Conservation (phyloP, 139 green algal species). For the Chlorella ohadii region DNA sequence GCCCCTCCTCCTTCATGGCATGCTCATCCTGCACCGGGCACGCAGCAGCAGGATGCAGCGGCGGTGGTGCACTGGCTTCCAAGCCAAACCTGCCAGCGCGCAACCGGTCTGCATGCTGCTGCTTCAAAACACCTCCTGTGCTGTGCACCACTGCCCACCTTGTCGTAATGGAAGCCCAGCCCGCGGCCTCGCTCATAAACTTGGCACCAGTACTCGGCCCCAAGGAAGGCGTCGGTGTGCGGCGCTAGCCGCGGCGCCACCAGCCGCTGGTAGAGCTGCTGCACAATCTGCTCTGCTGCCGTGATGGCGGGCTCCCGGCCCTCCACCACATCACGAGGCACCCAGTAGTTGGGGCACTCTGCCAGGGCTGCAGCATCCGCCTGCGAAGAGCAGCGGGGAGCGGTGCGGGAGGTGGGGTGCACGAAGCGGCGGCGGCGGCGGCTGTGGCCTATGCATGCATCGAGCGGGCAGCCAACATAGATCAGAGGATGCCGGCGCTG, state of each 20-base stretch:
- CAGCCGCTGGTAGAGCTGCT: constrained; percentile 34
- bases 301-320: constrained; percentile 21
- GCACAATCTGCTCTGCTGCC: constrained; percentile 26
- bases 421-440: not conserved
- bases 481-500: too few relatives aligned
- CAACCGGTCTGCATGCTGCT: too few relatives aligned
- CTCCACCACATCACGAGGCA: constrained; percentile 24
- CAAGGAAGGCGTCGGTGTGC: constrained; percentile 24
- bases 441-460: not conserved
- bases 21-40: constrained; percentile 53
- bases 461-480: too few relatives aligned
- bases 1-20: constrained; percentile 39
- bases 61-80: too few relatives aligned
- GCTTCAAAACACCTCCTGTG: too few relatives aligned
- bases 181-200: constrained; percentile 67
- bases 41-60: too few relatives aligned
- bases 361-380: constrained; percentile 23
- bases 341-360: constrained; percentile 34
- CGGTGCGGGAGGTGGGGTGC: not conserved
- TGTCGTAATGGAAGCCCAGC: constrained; percentile 82
- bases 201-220: constrained; percentile 75
- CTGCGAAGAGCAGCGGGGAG: not conserved
- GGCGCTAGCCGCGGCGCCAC: constrained; percentile 14
- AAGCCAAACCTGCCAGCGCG: too few relatives aligned
- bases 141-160: constrained; percentile 9